Evolutionary conservation across 805 yeast species (phyloP).

Genomic region (Wickerhamomyces xylosicus): DNA sequence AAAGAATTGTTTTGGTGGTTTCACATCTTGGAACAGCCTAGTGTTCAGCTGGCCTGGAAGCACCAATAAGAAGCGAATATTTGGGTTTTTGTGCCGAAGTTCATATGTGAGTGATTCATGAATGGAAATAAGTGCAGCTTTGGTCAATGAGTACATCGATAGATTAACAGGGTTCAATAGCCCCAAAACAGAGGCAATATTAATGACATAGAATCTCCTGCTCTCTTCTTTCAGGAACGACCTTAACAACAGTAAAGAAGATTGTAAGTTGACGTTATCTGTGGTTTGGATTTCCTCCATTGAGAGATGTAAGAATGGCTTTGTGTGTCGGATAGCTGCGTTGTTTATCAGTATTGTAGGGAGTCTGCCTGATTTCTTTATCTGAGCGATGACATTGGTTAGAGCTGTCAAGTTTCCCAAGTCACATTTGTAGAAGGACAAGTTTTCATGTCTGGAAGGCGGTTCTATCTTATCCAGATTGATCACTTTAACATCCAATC

Average conservation of each 20-base stretch:
- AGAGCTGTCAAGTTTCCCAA: constrained; percentile 42
- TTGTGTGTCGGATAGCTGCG: constrained; percentile 62
- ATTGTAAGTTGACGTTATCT: constrained; percentile 51
- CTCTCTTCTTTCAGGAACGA: constrained; percentile 40
- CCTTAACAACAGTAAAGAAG: constrained; percentile 59
- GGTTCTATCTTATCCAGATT: constrained; percentile 20
- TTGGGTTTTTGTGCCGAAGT: constrained; percentile 33
- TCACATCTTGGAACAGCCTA: constrained; percentile 60
- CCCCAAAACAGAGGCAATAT: constrained; percentile 73
- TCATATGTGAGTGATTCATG: constrained; percentile 80
- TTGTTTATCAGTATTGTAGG: constrained; percentile 69
- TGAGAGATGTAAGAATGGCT: constrained; percentile 36
- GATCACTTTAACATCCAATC: constrained; percentile 12
- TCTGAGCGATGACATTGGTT: constrained; percentile 24
- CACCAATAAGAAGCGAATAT: constrained; percentile 62
- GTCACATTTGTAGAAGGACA: constrained; percentile 52
- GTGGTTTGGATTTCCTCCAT: constrained; percentile 45
- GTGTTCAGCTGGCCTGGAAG: constrained; percentile 84
- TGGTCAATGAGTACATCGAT: constrained; percentile 78
- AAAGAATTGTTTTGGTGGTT: constrained; percentile 59
- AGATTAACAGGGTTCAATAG: constrained; percentile 68
- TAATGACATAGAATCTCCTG: constrained; percentile 63
- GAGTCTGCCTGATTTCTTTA: constrained; percentile 35
- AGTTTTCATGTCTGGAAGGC: constrained; percentile 13
- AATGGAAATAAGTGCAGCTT: constrained; percentile 72